A percentile compares a stretch with the other conserved stretches of the same genome.
Conservation (phyloP, 345 rosid genomes). For the Toxicodendron radicans region DNA sequence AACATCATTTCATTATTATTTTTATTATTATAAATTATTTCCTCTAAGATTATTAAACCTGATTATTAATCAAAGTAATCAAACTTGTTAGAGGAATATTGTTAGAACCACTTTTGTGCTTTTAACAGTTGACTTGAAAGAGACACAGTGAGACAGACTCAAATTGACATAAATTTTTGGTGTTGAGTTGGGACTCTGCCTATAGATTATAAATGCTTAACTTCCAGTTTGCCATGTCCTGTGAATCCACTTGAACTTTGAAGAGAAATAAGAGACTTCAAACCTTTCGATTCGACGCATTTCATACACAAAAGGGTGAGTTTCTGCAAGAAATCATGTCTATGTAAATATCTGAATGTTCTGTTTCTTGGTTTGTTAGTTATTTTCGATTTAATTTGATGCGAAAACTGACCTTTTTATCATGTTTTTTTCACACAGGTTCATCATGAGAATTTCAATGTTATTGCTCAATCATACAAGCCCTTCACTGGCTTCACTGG, state of each 20-base stretch:
- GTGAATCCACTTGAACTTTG: not conserved
- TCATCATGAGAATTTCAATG: constrained; percentile 41
- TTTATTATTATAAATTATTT: no score
- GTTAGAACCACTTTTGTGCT: not conserved
- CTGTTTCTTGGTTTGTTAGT: not conserved
- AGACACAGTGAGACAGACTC: constrained; percentile 1
- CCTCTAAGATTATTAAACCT: no score
- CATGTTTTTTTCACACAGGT: constrained; percentile 8
- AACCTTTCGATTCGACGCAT: not conserved
- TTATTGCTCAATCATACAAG: constrained; percentile 33
- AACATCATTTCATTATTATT: not conserved
- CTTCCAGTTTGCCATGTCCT: not conserved
- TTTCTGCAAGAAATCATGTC: not conserved
- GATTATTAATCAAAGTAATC: not conserved
- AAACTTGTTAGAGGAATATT: constrained; percentile 14
- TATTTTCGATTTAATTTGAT: not conserved
- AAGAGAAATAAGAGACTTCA: not conserved
- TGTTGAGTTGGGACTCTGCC: not conserved
- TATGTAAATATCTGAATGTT: not conserved
- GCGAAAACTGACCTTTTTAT: not conserved
- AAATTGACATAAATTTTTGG: constrained; percentile 10
- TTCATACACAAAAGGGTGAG: not conserved
- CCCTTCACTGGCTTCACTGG: constrained; percentile 30
- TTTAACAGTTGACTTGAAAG: not conserved
- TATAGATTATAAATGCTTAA: not conserved